phyloP scores from a whole-genome alignment of 345 rosid species.

The Bretschneidera sinensis region DNA sequence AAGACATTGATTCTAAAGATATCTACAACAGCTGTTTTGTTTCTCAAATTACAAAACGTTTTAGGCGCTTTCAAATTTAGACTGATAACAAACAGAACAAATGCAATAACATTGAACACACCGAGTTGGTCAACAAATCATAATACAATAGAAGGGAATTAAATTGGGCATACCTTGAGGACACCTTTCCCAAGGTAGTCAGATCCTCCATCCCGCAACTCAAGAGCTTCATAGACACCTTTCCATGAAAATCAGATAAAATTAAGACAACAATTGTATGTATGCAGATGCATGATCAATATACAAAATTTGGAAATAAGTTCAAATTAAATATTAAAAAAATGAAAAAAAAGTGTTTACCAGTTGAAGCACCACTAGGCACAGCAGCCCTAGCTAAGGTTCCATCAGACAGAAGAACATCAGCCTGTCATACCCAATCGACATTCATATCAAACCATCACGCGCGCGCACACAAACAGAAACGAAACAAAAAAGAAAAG shows the following conservation, averaged over 20 bases:
- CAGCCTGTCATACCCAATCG: conserved; percentile 33
- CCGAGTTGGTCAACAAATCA: no score
- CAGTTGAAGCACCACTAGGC: conserved; percentile 75
- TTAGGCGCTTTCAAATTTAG: no score
- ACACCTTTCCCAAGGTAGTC: conserved; percentile 76
- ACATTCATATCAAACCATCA: neutral
- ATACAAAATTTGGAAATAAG: neutral
- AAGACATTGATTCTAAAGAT: neutral
- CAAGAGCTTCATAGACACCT: conserved; percentile 67
- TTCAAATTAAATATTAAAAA: neutral
- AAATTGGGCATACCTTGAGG: conserved; percentile 34
- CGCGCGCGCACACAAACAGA: neutral
- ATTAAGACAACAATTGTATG: neutral
- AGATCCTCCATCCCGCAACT: conserved; percentile 60
- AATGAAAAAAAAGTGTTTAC: conserved; percentile 14
- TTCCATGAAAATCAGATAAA: conserved; percentile 7
- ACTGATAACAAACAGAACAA: neutral
- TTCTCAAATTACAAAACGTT: neutral
- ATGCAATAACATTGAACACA: no score
- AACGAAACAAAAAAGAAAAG: neutral
- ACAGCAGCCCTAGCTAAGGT: conserved; percentile 56
- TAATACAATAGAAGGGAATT: no score
- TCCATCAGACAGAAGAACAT: conserved; percentile 39
- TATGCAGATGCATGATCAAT: neutral
- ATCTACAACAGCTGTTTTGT: neutral